Base-by-base conservation (phyloP, 768 basidiomycete species). In the Dioszegia hungarica region DNA sequence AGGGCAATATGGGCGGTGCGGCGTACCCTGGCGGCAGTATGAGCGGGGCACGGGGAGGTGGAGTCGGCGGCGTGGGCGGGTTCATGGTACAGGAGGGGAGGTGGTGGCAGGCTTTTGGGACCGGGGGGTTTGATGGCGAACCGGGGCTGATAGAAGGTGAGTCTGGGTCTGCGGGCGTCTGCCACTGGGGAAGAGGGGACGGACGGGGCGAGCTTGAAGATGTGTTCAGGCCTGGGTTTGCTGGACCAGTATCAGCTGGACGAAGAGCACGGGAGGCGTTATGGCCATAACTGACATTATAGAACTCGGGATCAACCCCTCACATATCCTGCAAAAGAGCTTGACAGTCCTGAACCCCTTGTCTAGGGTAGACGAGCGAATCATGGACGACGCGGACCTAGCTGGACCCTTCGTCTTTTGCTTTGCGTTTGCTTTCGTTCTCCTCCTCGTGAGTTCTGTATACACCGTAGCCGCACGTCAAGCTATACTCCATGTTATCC, bases 301-400 rank as follows among this genome's bases (percentile, higher is more conserved):
- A 98, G 95, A 98, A 75, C 85, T 99, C 33, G 95, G 95, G 37
- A 93, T 99, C 75, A 98, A 99, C 79, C 95, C 98, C 65, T 84
- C 85, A 33, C 95, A 99, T 74, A 98, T 99, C 77, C 84, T 87
- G 33, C 85, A 84, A 55, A 99, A 98, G 79, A 89, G 92, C 22
- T 77, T 93, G 77, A 92, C 95, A 0, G 95, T 98, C 8, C 84
- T 99, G 48, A 98, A 99, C 70, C 95, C 95, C 3, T 79, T 98
- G 20, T 82, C 84, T 56, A 80, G 80, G 47, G 83, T 93, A 29
- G 87, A 95, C 60, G 89, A 87, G 61, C 86, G 83, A 56, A 98
- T 99, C 58, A 99, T 99, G 95, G 95, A 99, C 76, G 95, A 99
- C 67, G 93, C 94, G 20, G 95, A 99, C 78, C 82, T 99, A 28